These are phyloP conservation scores for Podospora pseudopauciseta DNA, from an alignment of 495 filamentous ascomycete genomes.

Conservation along the genomic window DNA sequence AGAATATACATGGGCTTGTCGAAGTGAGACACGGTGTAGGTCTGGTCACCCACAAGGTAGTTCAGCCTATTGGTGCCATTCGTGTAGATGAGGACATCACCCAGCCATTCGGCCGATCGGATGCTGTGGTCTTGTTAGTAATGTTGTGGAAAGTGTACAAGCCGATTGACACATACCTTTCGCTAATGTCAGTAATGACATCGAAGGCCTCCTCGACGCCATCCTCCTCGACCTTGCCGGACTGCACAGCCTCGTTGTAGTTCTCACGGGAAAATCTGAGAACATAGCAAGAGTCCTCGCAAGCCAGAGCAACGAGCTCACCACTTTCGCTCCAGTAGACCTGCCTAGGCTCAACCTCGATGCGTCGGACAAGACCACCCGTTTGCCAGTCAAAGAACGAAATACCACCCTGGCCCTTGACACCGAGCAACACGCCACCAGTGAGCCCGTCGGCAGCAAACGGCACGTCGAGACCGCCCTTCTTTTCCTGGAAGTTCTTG, in stretches of 20 bases:
- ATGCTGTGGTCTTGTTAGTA: conserved; percentile 51
- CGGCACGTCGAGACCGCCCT: conserved; percentile 84
- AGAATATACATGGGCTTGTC: conserved; percentile 93
- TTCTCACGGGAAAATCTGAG: conserved; percentile 84
- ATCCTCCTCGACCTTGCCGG: conserved; percentile 84
- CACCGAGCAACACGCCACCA: conserved; percentile 88
- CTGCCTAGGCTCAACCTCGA: conserved; percentile 90
- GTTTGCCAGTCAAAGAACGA: conserved; percentile 96
- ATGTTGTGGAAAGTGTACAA: not conserved
- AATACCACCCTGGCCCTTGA: conserved; percentile 90
- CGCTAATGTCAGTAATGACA: conserved; percentile 89
- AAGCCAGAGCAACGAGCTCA: conserved; percentile 87
- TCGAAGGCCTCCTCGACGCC: conserved; percentile 97
- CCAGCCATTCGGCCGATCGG: conserved; percentile 95
- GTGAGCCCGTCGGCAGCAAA: conserved; percentile 92
- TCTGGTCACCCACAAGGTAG: conserved; percentile 96
- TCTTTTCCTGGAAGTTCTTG: conserved; percentile 95
- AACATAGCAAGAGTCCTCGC: conserved; percentile 94
- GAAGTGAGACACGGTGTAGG: conserved; percentile 97
- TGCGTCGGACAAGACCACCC: conserved; percentile 82
- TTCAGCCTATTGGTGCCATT: conserved; percentile 95
- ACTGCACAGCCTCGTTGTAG: conserved; percentile 75
- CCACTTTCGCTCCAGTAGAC: conserved; percentile 98
- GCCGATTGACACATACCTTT: conserved; percentile 52
- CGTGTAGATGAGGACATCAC: conserved; percentile 98